A percentile compares a stretch with the other conserved stretches of the same genome.
These are phyloP conservation scores for Aspergillus sp. DNA, from an alignment of 2,329 filamentous ascomycete species.

Conservation along the genomic window DNA sequence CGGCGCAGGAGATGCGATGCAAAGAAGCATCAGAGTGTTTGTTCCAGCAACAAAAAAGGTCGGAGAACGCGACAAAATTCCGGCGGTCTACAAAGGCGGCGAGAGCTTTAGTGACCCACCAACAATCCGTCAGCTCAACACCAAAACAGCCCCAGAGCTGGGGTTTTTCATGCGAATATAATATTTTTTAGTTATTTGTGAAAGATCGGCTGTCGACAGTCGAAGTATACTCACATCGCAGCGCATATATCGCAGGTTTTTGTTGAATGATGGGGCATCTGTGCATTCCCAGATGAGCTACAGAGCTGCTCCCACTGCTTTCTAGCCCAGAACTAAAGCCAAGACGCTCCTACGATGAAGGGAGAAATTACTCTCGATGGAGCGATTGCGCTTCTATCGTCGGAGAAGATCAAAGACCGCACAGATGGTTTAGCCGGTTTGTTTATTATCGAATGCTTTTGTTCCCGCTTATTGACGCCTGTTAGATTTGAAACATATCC, in stretches of 20 bases:
- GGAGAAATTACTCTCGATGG: conserved; percentile 43
- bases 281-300: conserved; percentile 4
- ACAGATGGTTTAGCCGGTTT: conserved; percentile 51
- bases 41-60: conserved; percentile 32
- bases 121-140: conserved; percentile 3
- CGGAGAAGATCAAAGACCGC: conserved; percentile 48
- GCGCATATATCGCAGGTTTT: neutral
- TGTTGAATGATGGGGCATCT: conserved; percentile 1
- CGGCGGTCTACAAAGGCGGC: conserved; percentile 24
- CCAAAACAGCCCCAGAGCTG: conserved; percentile 1
- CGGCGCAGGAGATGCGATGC: conserved; percentile 17
- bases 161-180: neutral
- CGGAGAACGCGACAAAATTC: conserved; percentile 40
- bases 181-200: neutral
- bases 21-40: conserved; percentile 22
- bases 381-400: conserved; percentile 44
- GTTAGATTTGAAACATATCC: conserved; percentile 55
- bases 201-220: neutral
- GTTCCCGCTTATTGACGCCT: conserved; percentile 12
- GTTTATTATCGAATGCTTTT: conserved; percentile 4
- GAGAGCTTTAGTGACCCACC: conserved; percentile 14
- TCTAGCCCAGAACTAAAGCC: conserved; percentile 1
- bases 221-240: neutral
- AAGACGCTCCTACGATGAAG: conserved; percentile 30
- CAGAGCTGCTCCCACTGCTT: neutral